Base-by-base conservation (phyloP, 2,329 filamentous ascomycete species). In the Aspergillus awamori region DNA sequence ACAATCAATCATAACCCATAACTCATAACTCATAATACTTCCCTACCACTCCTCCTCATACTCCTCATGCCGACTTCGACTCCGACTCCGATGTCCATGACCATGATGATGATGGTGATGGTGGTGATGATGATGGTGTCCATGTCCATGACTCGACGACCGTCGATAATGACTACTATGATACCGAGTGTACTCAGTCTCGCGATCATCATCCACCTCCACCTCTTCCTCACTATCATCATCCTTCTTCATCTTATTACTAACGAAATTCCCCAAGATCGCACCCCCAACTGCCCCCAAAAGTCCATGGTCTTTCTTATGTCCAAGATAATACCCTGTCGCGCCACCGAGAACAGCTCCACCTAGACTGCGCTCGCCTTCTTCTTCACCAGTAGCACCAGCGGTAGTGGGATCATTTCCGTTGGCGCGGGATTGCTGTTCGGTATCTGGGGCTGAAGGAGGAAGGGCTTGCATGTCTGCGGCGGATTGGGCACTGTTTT, bases 251-350 rank as follows among this genome's bases (percentile, higher is more conserved):
- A 77, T 65, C 66, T 83, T 82, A 65, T 87, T 81, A 66, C 86
- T 83, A 0, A 84, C 67, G 62, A 86, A 83, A 69, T 78, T 81
- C 1, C 86, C 86, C 2, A 83, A 58, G 49, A 88, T 78, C 0
- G 84, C 85, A 58, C 86, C 86, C 4, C 83, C 83, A 28, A 88
- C 70, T 0, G 84, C 82, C 10, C 86, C 86, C 8, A 88, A 71
- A 30, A 88, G 74, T 3, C 84, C 84, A 65, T 86, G 84, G n/a
- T 83, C 77, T 22, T 79, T 82, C 65, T 84, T 79, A 71, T 86
- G 85, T 17, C 86, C 86, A 5, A 84, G 76, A 63, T 83, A 82
- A 64, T 82, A 82, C 1, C 86, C 86, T 4, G 84, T 83, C 3
- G 84, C 79, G 47, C 83, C 85, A 47, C 86, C 86, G 13, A 81